Evolutionary conservation across 768 basidiomycete genomes (phyloP).

Genomic region (Auricularia cornea): DNA sequence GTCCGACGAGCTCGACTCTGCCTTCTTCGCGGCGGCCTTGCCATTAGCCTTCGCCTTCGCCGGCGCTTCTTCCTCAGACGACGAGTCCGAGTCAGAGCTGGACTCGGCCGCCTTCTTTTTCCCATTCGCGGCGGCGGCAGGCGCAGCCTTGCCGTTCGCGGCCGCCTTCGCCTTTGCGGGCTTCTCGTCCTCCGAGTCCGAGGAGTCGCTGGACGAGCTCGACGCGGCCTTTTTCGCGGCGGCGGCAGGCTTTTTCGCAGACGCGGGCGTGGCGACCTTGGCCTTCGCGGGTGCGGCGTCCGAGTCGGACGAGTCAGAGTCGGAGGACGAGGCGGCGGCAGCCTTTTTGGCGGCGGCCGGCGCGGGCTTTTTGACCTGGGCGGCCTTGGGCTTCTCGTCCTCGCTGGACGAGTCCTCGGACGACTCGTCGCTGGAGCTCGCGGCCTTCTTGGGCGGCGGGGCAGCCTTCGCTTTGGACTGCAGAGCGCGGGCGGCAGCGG

Average conservation of each 20-base stretch:
- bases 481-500: not conserved
- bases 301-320: slow-evolving; percentile 32
- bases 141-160: not conserved
- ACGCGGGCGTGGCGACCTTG: slow-evolving; percentile 7
- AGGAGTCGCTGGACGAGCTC: slow-evolving; percentile 10
- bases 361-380: slow-evolving; percentile 25
- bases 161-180: not conserved
- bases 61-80: slow-evolving; percentile 25
- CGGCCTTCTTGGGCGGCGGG: slow-evolving; percentile 4
- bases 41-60: slow-evolving; percentile 3
- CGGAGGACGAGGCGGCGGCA: slow-evolving; percentile 5
- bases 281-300: slow-evolving; percentile 32
- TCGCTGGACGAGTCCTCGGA: slow-evolving; percentile 21
- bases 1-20: slow-evolving; percentile 22
- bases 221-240: slow-evolving; percentile 13
- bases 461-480: not conserved
- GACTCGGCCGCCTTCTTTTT: slow-evolving; percentile 26
- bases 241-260: slow-evolving; percentile 12
- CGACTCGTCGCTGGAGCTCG: not conserved
- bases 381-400: slow-evolving; percentile 38
- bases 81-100: slow-evolving; percentile 22
- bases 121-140: slow-evolving; percentile 17
- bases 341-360: slow-evolving; percentile 12
- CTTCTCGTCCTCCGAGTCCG: not conserved
- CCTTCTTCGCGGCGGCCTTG: slow-evolving; percentile 16